These are phyloP conservation scores for Lentinula aciculospora DNA, from an alignment of 768 basidiomycete species.

Conservation along the genomic window DNA sequence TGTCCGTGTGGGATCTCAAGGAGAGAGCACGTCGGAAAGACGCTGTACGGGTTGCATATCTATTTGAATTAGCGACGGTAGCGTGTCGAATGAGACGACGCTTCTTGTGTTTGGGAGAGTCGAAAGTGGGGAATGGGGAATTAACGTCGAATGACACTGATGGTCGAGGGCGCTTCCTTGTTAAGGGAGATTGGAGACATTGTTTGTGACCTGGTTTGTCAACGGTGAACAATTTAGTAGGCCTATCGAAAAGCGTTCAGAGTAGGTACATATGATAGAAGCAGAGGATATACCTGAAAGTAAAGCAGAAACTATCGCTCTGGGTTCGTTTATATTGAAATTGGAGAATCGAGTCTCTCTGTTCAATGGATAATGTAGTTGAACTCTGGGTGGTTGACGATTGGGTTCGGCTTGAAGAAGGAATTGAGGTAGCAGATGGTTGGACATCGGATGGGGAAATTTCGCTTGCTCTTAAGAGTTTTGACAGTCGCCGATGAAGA, in stretches of 20 bases:
- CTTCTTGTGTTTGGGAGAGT: background rate
- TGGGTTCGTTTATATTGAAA: background rate
- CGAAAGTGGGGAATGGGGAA: background rate
- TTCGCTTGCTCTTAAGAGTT: background rate
- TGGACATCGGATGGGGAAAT: background rate
- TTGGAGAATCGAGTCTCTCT: background rate
- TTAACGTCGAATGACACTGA: background rate
- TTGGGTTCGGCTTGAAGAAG: background rate
- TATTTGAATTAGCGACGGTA: background rate
- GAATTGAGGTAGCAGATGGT: background rate
- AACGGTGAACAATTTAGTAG: background rate
- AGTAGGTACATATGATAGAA: background rate
- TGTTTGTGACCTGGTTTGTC: background rate
- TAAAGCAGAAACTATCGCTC: background rate
- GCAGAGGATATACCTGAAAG: background rate
- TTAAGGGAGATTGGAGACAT: background rate
- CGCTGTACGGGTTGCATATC: background rate
- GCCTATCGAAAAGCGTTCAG: background rate
- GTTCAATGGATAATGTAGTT: too few relatives aligned
- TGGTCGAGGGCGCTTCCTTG: background rate
- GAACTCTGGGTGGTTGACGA: background rate
- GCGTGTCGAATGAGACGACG: background rate
- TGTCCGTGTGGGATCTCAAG: background rate
- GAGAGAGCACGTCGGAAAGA: conserved; percentile 4
- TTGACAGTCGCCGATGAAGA: background rate